Base-by-base conservation (phyloP, 345 rosid genomes). In the Cardamine occulta region DNA sequence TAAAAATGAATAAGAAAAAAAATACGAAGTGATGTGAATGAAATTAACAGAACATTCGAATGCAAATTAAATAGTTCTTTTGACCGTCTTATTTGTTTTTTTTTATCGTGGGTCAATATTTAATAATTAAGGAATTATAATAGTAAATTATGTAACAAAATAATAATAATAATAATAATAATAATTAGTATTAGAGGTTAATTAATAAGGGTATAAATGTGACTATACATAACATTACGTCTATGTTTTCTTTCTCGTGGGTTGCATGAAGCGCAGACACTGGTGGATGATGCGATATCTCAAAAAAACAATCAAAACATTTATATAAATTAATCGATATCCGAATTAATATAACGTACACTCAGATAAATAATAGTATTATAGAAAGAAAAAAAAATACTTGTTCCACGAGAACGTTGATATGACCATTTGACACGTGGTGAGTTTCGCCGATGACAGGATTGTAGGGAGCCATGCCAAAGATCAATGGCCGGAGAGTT, bases 261-360 rank as follows among this genome's bases (percentile, higher is more conserved):
- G 95, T 88, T 71, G 92, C 97, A 68, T 90, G 95, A 48, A 94
- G 93, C 12, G 91, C 97, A 59, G 89, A 64, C 15, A 91, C 88
- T 8, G 96, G 92, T 14, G 97, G 98, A 51, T 94, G 97, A 74
- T 94, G 96, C 18, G 93, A 91, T 69, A 94, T 86, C 96, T 93
- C 19, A 80, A 66, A 18, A 24, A 0, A 34, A 13, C 15, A 8
- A 37, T 11, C 13, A 68, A 59, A 34, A 58, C 3, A 39, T 59
- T 11, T 28, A 17, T 2, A 23, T 29, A 6, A 29, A 39, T 52
- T 68, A 40, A 28, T 35, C 23, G 4, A 6, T 18, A 40, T 39
- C 8, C 49, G 4, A 4, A 37, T 34, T 34, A 4, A 19, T 19
- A 51, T 12, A 39, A 2, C 5, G 21, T 4, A 9, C 24, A 58